A percentile compares a stretch with the other conserved stretches of the same genome.
phyloP scores from a whole-genome alignment of 2,329 filamentous ascomycete genomes.

The Claviceps quebecensis region DNA sequence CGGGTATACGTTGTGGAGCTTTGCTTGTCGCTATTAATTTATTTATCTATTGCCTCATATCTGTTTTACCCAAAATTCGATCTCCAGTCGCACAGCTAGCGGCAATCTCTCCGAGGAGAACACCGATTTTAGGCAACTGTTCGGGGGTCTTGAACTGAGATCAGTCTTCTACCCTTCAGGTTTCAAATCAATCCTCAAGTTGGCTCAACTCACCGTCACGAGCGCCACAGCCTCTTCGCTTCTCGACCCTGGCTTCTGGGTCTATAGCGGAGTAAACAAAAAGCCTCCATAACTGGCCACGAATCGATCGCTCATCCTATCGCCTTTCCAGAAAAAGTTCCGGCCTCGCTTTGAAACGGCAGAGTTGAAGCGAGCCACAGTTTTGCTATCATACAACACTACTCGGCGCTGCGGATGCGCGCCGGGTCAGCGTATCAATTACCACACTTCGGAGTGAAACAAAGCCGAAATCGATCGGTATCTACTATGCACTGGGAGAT shows the following conservation, averaged over 20 bases:
- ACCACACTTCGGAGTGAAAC: background rate
- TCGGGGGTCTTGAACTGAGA: background rate
- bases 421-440: conserved; percentile 15
- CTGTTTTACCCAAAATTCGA: background rate
- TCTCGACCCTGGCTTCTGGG: conserved; percentile 83
- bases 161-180: background rate
- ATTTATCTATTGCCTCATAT: background rate
- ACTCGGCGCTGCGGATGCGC: conserved; percentile 24
- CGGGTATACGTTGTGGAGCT: background rate
- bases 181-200: conserved; percentile 65
- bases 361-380: conserved; percentile 6
- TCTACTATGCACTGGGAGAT: conserved; percentile 2
- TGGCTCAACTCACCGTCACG: conserved; percentile 69
- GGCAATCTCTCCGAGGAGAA: background rate
- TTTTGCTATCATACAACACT: conserved; percentile 17
- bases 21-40: background rate
- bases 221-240: conserved; percentile 69
- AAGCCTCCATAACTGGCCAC: conserved; percentile 78
- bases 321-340: background rate
- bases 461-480: background rate
- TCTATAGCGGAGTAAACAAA: conserved; percentile 92
- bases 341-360: background rate
- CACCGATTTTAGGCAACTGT: background rate
- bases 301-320: background rate
- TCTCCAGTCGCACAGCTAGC: background rate